Evolutionary conservation across 192 early-diverging fungal genomes (phyloP).

Genomic region (Coemansia reversa): DNA sequence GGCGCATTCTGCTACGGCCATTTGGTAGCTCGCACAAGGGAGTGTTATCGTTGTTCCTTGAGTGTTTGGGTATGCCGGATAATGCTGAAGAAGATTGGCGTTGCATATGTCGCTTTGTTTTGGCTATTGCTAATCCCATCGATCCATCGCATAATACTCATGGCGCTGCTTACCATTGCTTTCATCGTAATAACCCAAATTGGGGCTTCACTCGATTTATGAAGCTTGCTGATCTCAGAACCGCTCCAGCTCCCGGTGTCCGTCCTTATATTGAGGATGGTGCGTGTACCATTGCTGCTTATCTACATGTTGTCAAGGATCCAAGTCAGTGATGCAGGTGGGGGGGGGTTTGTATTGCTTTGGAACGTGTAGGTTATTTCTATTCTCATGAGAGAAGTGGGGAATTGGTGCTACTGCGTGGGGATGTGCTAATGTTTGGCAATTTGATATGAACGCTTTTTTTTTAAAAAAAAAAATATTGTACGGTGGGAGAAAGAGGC

Average conservation of each 20-base stretch:
- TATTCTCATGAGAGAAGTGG: too few species aligned
- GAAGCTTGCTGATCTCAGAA: constrained; percentile 59
- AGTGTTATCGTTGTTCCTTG: constrained; percentile 82
- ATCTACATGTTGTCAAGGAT: constrained; percentile 80
- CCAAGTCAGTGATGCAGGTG: constrained; percentile 56
- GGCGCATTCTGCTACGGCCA: constrained; percentile 90
- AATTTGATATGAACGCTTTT: too few species aligned
- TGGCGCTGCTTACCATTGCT: constrained; percentile 82
- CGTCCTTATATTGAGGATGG: constrained; percentile 75
- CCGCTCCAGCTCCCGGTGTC: constrained; percentile 40
- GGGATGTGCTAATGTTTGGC: too few species aligned
- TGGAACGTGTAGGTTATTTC: background rate
- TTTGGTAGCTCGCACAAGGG: constrained; percentile 79
- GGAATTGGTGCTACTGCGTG: too few species aligned
- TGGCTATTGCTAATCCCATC: constrained; percentile 74
- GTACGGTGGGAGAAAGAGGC: too few species aligned
- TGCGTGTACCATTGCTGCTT: constrained; percentile 65
- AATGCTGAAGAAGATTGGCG: constrained; percentile 66
- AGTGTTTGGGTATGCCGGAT: constrained; percentile 74
- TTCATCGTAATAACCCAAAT: constrained; percentile 78
- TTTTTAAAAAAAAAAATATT: too few species aligned
- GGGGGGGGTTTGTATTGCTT: too few species aligned
- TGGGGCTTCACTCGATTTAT: constrained; percentile 95
- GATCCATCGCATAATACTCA: constrained; percentile 68
- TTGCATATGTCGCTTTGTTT: constrained; percentile 81